Percentiles rank a stretch among this genome's conserved stretches.
phyloP scores from a whole-genome alignment of 2,329 filamentous ascomycete species.

The Chaetomiaceae sp. region DNA sequence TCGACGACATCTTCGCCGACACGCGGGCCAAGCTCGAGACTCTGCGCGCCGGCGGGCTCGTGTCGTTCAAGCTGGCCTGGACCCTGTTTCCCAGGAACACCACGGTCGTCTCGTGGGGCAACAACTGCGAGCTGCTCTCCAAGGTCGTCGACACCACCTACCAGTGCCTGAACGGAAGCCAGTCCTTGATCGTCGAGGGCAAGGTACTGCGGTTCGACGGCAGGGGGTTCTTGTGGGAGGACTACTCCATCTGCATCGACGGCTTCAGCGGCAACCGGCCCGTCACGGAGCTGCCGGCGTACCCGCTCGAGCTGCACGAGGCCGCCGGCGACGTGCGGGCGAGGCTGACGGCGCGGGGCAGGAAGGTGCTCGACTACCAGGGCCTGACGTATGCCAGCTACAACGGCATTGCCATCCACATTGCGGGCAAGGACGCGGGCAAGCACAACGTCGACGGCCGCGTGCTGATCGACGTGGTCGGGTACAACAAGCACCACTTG shows the following conservation, averaged over 20 bases:
- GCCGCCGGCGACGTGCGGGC: slow-evolving; percentile 27
- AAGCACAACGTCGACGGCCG: slow-evolving; percentile 37
- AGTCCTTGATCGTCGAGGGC: slow-evolving; percentile 25
- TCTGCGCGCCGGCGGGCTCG: slow-evolving; percentile 33
- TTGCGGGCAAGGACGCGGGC: slow-evolving; percentile 16
- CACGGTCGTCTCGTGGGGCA: slow-evolving; percentile 33
- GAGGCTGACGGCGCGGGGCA: slow-evolving; percentile 31
- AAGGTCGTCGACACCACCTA: slow-evolving; percentile 34
- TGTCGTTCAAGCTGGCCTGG: slow-evolving; percentile 39
- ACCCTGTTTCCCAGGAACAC: slow-evolving; percentile 37
- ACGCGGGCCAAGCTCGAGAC: slow-evolving; percentile 32
- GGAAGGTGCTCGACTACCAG: slow-evolving; percentile 37
- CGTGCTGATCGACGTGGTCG: slow-evolving; percentile 36
- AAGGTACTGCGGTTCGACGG: slow-evolving; percentile 37
- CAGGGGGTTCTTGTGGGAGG: slow-evolving; percentile 36
- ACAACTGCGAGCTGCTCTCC: slow-evolving; percentile 37
- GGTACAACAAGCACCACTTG: slow-evolving; percentile 38
- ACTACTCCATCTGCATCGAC: slow-evolving; percentile 27
- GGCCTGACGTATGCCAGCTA: slow-evolving; percentile 37
- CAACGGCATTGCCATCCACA: slow-evolving; percentile 34
- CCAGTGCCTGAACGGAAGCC: slow-evolving; percentile 7
- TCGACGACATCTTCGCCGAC: slow-evolving; percentile 40
- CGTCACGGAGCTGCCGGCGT: slow-evolving; percentile 34
- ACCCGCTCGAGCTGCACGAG: slow-evolving; percentile 32
- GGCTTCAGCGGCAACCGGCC: slow-evolving; percentile 36